These are phyloP conservation scores for Fusarium praegraminearum DNA, from an alignment of 2,329 filamentous ascomycete genomes.

Conservation along the genomic window DNA sequence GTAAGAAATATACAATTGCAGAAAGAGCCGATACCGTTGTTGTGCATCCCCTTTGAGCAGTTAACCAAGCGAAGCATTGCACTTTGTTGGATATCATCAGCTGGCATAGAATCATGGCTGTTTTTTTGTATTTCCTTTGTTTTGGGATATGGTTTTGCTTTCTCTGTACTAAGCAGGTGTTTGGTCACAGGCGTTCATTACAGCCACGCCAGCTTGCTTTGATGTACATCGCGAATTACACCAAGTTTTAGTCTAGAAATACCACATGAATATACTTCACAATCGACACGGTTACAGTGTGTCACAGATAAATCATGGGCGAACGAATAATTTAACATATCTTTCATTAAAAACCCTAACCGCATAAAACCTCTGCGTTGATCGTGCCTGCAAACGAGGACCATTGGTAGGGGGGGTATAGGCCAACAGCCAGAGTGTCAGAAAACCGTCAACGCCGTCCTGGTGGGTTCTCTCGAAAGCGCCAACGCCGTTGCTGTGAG, in stretches of 20 bases:
- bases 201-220: constrained; percentile 4
- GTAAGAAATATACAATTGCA: constrained; percentile 52
- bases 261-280: background rate
- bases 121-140: background rate
- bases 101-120: background rate
- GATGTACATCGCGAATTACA: constrained; percentile 9
- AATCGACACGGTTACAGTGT: background rate
- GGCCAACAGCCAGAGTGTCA: constrained; percentile 56
- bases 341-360: constrained; percentile 54
- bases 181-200: constrained; percentile 19
- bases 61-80: background rate
- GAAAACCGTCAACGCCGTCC: constrained; percentile 58
- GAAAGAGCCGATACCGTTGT: constrained; percentile 41
- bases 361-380: constrained; percentile 52
- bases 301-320: background rate
- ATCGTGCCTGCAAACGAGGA: constrained; percentile 53
- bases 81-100: background rate
- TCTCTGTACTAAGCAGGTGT: constrained; percentile 11
- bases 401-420: constrained; percentile 56
- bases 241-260: constrained; percentile 16
- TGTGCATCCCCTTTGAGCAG: constrained; percentile 30
- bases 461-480: constrained; percentile 48
- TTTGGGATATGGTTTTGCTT: constrained; percentile 3
- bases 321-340: constrained; percentile 42
- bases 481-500: constrained; percentile 39